These are phyloP conservation scores for Blumeria hordei DNA, from an alignment of 2,329 filamentous ascomycete genomes.

Conservation along the genomic window DNA sequence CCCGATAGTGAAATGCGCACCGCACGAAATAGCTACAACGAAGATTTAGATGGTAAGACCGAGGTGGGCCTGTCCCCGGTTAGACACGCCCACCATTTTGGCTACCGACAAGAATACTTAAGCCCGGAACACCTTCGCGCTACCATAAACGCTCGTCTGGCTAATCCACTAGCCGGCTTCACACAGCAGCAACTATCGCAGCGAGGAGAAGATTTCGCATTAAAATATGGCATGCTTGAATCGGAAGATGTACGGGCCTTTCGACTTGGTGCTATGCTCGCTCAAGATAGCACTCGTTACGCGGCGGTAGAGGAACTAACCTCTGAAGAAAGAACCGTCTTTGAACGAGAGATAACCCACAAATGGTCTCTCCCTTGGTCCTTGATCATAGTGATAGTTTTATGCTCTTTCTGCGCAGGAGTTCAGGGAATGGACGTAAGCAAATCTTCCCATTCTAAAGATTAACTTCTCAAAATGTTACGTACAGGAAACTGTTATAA, in stretches of 20 bases:
- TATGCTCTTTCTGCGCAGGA: slow-evolving; percentile 1
- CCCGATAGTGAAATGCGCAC: no score
- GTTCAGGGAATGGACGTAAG: slow-evolving; percentile 16
- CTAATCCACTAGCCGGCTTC: slow-evolving; percentile 31
- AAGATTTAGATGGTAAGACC: not conserved
- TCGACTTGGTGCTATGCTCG: slow-evolving; percentile 47
- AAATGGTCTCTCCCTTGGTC: slow-evolving; percentile 1
- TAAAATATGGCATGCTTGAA: slow-evolving; percentile 20
- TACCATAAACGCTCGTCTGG: slow-evolving; percentile 2
- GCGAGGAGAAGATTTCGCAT: slow-evolving; percentile 37
- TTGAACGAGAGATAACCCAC: slow-evolving; percentile 1
- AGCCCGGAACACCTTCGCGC: slow-evolving; percentile 1
- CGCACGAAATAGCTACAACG: no score
- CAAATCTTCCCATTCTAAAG: not conserved
- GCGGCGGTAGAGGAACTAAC: slow-evolving; percentile 24
- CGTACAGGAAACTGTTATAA: slow-evolving; percentile 17
- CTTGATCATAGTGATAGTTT: not conserved
- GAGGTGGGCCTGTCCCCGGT: not conserved
- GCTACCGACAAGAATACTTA: not conserved
- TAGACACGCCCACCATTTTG: not conserved
- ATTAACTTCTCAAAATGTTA: not conserved
- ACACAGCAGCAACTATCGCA: slow-evolving; percentile 23
- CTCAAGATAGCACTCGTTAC: slow-evolving; percentile 40
- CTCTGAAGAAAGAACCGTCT: not conserved
- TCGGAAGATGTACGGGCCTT: slow-evolving; percentile 32